Evolutionary conservation across 1,139 yeast species (phyloP), one percentile per base, ranked within the genome.

Genomic region (Geotrichum phurueaensis): DNA sequence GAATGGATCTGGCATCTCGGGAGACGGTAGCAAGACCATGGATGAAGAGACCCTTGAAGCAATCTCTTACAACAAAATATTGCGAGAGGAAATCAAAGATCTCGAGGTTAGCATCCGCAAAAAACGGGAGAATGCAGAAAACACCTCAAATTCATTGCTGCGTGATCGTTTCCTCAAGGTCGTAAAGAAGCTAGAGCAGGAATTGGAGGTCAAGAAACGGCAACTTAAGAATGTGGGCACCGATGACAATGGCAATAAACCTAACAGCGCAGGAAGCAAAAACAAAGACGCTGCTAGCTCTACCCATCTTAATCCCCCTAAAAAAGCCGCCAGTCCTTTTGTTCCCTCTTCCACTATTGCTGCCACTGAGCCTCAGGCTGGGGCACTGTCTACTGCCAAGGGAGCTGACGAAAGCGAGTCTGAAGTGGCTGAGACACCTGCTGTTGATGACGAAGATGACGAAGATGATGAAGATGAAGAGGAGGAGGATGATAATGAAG

Each of bases 101-200:
- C 79, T 95, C 65, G 92, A 89, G 69, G 77, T 83, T 51, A 92
- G 94, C 0, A 88, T 95, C 60, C 84, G 82, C 59, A 85, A 85
- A 68, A 94, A 92, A 69, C 84, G 84, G 70, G 81, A 81, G 59
- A 94, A 89, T 67, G 82, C 90, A 56, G 83, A 81, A 20, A 86
- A 86, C 62, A 92, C 96, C 1, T 84, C 92, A 20, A 91, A 91
- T 71, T 92, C 92, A 68, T 87, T 94, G 77, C 81, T 94, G 84
- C 85, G 87, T 71, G 89, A 87, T 75, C 86, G 97, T 75, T 88
- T 91, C 71, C 82, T 87, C 68, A 95, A 88, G 66, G 90, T 89
- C 60, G 87, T 90, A 62, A 82, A 81, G 63, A 86, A 92, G 62
- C 80, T 95, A 68, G 87, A 85, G 73, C 85, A 86, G 57, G 97